These are phyloP conservation scores for Geotrichum bryndzae DNA, from an alignment of 1,139 yeast species.

Conservation along the genomic window DNA sequence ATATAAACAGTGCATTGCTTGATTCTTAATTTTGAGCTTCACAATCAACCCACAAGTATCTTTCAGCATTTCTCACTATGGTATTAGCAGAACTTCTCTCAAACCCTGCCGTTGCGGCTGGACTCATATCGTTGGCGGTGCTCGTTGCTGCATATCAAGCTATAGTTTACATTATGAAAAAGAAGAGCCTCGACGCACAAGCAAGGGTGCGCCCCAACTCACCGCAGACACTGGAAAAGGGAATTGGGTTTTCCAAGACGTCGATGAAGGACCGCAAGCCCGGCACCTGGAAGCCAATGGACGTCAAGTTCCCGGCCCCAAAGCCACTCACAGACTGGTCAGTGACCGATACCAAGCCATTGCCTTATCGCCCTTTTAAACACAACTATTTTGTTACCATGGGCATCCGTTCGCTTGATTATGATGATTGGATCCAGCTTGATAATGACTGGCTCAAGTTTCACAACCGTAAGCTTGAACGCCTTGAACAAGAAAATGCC, in stretches of 20 bases:
- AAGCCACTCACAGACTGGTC: conserved; percentile 47
- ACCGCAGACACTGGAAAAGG: conserved; percentile 3
- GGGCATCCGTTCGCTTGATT: conserved; percentile 38
- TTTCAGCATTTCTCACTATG: not conserved
- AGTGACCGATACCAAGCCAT: conserved; percentile 45
- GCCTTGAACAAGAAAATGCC: conserved; percentile 43
- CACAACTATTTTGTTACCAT: conserved; percentile 44
- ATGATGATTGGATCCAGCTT: conserved; percentile 57
- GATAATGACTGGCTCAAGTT: conserved; percentile 58
- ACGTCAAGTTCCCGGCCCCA: conserved; percentile 47
- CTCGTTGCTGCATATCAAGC: conserved; percentile 1
- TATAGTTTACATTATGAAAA: conserved; percentile 1
- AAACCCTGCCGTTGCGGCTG: not conserved
- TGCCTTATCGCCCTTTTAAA: conserved; percentile 58
- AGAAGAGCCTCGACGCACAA: not conserved
- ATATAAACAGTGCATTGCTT: not conserved
- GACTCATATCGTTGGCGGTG: not conserved
- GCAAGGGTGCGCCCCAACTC: not conserved
- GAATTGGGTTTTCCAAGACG: not conserved
- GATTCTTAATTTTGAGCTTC: not conserved
- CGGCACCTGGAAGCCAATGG: conserved; percentile 50
- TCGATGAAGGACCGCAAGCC: conserved; percentile 30
- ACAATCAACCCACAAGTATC: not conserved
- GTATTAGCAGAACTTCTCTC: conserved; percentile 7
- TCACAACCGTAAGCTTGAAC: conserved; percentile 47